Base-by-base conservation (phyloP, 371 early-diverging fungal species). In the Phascolomyces articulosus region DNA sequence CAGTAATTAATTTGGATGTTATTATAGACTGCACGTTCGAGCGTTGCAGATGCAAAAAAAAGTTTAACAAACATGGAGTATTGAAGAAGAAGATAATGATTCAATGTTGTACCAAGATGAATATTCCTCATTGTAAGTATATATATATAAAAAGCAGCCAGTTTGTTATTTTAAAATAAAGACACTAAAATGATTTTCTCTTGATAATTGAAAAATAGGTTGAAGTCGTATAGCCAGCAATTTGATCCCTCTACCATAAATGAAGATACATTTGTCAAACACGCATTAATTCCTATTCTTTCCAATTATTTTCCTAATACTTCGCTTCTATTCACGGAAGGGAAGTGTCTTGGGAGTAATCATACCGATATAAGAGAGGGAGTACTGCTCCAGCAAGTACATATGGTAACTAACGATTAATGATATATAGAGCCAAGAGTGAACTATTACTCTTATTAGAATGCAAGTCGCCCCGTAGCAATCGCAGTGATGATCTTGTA, bases 201-300 rank as follows among this genome's bases (percentile, higher is more conserved):
- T 9, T 31, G 9, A 31, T 31, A 31, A 3, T 31, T 31, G 31
- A 31, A 31, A 57, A n/a, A 58, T 47, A 63, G 64, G 27, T 47
- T 63, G 16, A 57, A 56, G 40, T 18, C 64, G 40, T 56, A 44
- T 38, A 63, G 62, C 23, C 54, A 51, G n/a, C 16, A 21, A 7
- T 62, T 21, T 24, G 20, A 21, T 23, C 28, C 40, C 10, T 28
- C 28, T 7, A 15, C 21, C 4, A 40, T 63, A 16, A 63, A 63
- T 24, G 63, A 63, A 55, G 63, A 63, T 54, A 63, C 63, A 13
- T 63, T 40, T 44, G 63, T 47, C 13, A 26, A 56, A 24, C 20
- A 63, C 38, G 28, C 57, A 31, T 56, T 63, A 34, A 13, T 41
- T 7, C 63, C 56, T 4, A 55, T 63, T 26, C 47, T 63, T 11